Evolutionary conservation across 225 moss, liverwort and hornwort genomes (phyloP), one percentile per base, ranked within the genome.

Genomic region (Physcomitrium patens): DNA sequence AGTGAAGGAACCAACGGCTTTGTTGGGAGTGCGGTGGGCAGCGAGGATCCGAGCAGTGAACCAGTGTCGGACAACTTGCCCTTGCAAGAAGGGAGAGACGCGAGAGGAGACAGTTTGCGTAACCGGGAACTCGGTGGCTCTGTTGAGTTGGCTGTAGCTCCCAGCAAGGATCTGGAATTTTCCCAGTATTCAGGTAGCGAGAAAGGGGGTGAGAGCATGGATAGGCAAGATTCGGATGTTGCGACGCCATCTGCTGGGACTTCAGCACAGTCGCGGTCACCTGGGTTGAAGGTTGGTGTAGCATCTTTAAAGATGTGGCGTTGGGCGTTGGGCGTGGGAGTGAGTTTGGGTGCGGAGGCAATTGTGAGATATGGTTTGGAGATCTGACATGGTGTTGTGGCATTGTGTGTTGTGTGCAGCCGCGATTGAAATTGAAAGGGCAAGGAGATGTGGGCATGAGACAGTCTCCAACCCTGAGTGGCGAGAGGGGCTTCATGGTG

Each of bases 381-480:
- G n/a, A 46, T 19, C 59, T 83, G 63, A 52, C 68, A 48, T 20
- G 26, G 18, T 64, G 37, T 73, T 68, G 12, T 23, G 24, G 18
- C 37, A 15, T 53, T 76, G 41, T 72, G 24, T 77, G 70, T 20
- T 69, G 55, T 43, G 56, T 74, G 77, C 76, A 85, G 71, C 78
- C 86, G 64, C 86, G 91, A 52, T 60, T 92, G 77, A 93, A 77
- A 65, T 61, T 89, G 75, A 87, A 89, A 79, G 84, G 86, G 70
- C 82, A 83, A 62, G 80, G 77, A 54, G 91, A 84, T 54, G 28
- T 59, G 53, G 48, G 75, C 48, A 18, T 86, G 74, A 94, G 80
- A 76, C 28, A 43, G 18, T 60, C 60, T 77, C 69, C 84, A 48
- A 67, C 50, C 63, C 60, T 71, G 58, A 68, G 68, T 63, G 56